Evolutionary conservation across 2,329 filamentous ascomycete genomes (phyloP).

Genomic region (Alternaria sp.): DNA sequence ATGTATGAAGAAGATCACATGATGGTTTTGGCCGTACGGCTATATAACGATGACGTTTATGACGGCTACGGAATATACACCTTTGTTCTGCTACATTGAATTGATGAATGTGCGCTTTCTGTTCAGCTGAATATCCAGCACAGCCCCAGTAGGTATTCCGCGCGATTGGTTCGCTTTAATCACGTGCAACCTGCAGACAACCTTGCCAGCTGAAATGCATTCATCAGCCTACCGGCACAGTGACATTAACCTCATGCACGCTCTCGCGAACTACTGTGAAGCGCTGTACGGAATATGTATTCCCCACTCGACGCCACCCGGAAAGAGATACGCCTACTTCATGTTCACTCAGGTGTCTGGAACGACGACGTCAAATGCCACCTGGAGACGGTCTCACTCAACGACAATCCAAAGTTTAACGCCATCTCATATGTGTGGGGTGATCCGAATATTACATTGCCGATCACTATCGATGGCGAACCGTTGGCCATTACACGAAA

Average conservation of each 20-base stretch:
- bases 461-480: slow-evolving; percentile 1
- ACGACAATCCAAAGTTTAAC: slow-evolving; percentile 7
- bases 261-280: background rate
- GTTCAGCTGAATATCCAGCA: background rate
- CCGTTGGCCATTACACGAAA: background rate
- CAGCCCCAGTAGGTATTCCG: background rate
- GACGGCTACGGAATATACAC: slow-evolving; percentile 22
- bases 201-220: background rate
- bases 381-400: background rate
- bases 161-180: background rate
- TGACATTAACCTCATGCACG: background rate
- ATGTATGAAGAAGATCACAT: slow-evolving; percentile 16
- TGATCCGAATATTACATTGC: background rate
- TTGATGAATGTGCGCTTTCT: background rate
- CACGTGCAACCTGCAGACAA: background rate
- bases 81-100: background rate
- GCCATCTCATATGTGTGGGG: slow-evolving; percentile 14
- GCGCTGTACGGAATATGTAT: background rate
- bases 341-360: background rate
- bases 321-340: slow-evolving; percentile 10
- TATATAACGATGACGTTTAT: slow-evolving; percentile 17
- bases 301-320: background rate
- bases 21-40: slow-evolving; percentile 19
- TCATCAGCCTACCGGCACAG: background rate
- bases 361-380: background rate